A percentile compares a stretch with the other conserved stretches of the same genome.
Conservation (phyloP, 2,329 filamentous ascomycete species). For the Penicillium italicum region DNA sequence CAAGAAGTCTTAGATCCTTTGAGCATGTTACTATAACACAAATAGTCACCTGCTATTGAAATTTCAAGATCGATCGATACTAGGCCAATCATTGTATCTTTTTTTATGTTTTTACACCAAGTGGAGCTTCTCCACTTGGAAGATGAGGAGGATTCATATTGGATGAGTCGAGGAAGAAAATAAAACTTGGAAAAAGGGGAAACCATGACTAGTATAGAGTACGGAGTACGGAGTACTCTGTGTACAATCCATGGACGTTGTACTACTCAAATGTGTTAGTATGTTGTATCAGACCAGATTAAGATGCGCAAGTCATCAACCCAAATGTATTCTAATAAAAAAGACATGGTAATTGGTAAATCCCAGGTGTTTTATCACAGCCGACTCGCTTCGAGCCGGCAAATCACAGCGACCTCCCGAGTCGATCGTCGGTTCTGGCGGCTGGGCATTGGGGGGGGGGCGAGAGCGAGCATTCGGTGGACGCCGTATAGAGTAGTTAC, state of each 20-base stretch:
- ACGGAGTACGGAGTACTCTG: not conserved
- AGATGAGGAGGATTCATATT: not conserved
- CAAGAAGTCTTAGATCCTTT: not conserved
- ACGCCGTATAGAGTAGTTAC: not conserved
- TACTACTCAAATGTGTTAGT: not conserved
- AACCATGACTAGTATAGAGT: not conserved
- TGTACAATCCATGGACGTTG: not conserved
- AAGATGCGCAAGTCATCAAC: too few relatives aligned
- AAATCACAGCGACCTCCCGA: not conserved
- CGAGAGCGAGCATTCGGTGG: not conserved
- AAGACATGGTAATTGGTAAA: not conserved
- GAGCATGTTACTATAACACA: too few relatives aligned
- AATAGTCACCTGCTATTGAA: not conserved
- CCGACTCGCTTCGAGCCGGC: not conserved
- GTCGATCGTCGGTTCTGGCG: slow-evolving; percentile 15
- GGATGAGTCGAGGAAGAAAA: not conserved
- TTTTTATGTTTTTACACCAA: not conserved
- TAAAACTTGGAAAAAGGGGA: not conserved
- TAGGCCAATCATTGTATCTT: not conserved
- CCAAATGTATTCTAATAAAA: too few relatives aligned
- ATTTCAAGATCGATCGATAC: not conserved
- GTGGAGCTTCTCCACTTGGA: not conserved
- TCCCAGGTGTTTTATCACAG: not conserved
- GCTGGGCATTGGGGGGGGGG: not conserved
- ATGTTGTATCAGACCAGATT: not conserved